Evolutionary conservation across 306 rosid species (phyloP), one percentile per base, ranked within the genome.

Genomic region (Lotus japonicus): DNA sequence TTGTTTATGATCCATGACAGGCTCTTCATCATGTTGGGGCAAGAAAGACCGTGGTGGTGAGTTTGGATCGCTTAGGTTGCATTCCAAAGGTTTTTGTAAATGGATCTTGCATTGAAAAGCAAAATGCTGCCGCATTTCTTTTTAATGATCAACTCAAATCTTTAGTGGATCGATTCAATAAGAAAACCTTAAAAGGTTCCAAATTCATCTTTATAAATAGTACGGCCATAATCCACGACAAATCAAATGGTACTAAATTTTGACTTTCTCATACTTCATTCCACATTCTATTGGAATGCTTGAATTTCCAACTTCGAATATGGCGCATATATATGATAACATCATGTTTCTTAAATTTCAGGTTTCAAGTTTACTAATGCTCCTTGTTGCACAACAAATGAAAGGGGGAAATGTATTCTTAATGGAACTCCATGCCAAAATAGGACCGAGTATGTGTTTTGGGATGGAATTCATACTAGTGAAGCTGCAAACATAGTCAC

Each of bases 11-110:
- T 26, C 33, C 33, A 26, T 5, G 5, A 26, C 33, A 26, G 33
- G 33, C 2, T 26, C 33, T 26, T 0, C 33, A 26, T 26, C 2
- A 26, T 3, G 3, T 9, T 52, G 86, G 96, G 55, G 96, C 87
- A 46, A 83, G 87, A 64, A 89, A 83, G 68, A 46, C 51, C 9
- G 84, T 71, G 0, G 0, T 85, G 35, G 23, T 54, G 48, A 87
- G 89, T 52, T 0, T 73, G 28, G 87, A 87, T 12, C 58, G 0
- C 0, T 10, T 89, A 5, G 96, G 96, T 0, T 85, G 84, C 56
- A 48, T 43, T 64, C 94, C 88, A 5, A 5, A 11, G 65, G 66
- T 26, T 3, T 26, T 26, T 0, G 49, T 38, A 8, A 53, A 36
- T 18, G 82, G 75, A 1, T 11, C 73, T 12, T 88, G 91, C 21